These are phyloP conservation scores for Verticillium dahliae DNA, from an alignment of 2,329 filamentous ascomycete species.

Conservation along the genomic window DNA sequence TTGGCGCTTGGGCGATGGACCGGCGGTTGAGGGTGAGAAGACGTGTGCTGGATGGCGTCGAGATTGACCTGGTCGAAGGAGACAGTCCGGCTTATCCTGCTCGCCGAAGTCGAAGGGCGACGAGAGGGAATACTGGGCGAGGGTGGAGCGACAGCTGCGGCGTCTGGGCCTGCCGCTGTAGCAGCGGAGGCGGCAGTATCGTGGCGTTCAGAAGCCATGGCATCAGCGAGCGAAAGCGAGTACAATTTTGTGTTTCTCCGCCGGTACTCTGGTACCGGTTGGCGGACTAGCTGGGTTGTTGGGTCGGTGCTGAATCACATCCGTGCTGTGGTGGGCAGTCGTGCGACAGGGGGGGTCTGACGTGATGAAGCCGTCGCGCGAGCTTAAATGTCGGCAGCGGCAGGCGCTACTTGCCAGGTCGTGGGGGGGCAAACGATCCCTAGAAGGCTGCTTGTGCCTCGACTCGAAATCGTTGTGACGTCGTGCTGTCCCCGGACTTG, in stretches of 20 bases:
- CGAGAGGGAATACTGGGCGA: constrained; percentile 1
- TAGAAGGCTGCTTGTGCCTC: neutral
- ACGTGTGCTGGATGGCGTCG: neutral
- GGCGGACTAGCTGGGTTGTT: neutral
- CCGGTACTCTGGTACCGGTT: neutral
- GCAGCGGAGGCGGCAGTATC: constrained; percentile 3
- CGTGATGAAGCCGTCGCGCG: constrained; percentile 2
- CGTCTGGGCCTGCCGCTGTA: neutral
- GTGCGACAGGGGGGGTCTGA: constrained; percentile 20
- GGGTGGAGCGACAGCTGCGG: constrained; percentile 1
- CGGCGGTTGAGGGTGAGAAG: neutral
- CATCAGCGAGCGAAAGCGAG: constrained; percentile 7
- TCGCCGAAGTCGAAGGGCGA: neutral
- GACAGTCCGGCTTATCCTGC: constrained; percentile 6
- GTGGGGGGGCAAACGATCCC: neutral
- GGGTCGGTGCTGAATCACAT: neutral
- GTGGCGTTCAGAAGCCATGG: constrained; percentile 7
- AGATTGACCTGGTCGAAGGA: constrained; percentile 7
- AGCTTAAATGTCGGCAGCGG: neutral
- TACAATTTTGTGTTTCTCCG: neutral
- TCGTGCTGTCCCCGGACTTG: neutral
- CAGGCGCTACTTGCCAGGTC: neutral
- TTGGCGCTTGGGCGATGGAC: constrained; percentile 8
- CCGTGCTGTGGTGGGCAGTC: neutral
- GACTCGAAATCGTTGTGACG: neutral